Evolutionary conservation across 2,329 filamentous ascomycete species (phyloP).

Genomic region (Colletotrichum limetticola): DNA sequence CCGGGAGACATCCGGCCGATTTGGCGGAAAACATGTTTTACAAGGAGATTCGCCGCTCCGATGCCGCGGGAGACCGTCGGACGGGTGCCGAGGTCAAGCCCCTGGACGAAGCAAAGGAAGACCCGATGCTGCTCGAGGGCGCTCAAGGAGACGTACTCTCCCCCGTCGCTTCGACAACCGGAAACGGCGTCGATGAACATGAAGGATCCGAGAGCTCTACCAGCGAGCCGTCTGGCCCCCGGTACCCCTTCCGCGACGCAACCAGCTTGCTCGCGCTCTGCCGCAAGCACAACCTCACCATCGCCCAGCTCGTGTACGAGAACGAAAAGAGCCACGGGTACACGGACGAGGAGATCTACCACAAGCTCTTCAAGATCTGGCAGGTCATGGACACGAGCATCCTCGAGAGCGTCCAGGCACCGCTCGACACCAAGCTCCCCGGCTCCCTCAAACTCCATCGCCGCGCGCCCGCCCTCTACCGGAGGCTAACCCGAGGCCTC

Average conservation of each 20-base stretch:
- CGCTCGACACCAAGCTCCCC: constrained; percentile 52
- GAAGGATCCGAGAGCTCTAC: constrained; percentile 24
- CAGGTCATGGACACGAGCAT: constrained; percentile 64
- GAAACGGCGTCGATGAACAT: constrained; percentile 8
- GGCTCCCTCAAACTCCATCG: constrained; percentile 60
- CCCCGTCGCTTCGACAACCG: not conserved
- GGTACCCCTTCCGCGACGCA: constrained; percentile 59
- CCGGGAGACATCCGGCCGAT: constrained; percentile 53
- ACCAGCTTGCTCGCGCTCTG: constrained; percentile 57
- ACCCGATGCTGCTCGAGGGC: constrained; percentile 13
- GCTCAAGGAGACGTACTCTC: not conserved
- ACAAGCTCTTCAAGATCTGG: constrained; percentile 61
- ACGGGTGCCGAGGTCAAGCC: constrained; percentile 56
- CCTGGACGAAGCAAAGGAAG: constrained; percentile 38
- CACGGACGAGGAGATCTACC: constrained; percentile 58
- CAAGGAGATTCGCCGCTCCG: constrained; percentile 59
- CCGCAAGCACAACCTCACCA: constrained; percentile 61
- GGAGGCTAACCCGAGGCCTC: constrained; percentile 55
- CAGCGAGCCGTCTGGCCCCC: constrained; percentile 42
- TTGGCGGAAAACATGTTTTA: constrained; percentile 63
- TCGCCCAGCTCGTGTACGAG: constrained; percentile 62
- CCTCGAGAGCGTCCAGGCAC: constrained; percentile 59
- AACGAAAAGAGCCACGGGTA: constrained; percentile 63
- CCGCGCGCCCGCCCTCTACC: constrained; percentile 57
- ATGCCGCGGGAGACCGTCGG: constrained; percentile 57